Evolutionary conservation across 495 filamentous ascomycete genomes (phyloP).

Genomic region (Massariosphaeria phaeospora): DNA sequence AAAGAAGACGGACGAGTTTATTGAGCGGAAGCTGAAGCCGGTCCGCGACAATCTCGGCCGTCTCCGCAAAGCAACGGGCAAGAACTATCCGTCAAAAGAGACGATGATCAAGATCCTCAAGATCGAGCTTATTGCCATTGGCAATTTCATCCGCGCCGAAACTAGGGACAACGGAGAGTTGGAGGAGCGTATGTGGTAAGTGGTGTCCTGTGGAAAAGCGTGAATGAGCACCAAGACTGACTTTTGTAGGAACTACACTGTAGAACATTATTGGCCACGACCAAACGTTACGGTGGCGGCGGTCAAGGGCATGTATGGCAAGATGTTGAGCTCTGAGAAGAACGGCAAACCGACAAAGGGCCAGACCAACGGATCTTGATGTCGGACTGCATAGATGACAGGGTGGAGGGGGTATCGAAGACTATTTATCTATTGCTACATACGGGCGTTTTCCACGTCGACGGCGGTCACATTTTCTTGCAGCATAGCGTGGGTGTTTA

Average conservation of each 20-base stretch:
- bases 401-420: not conserved
- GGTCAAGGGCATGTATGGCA: constrained; percentile 25
- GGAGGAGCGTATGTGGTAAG: constrained; percentile 42
- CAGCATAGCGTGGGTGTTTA: constrained; percentile 29
- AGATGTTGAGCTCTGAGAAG: constrained; percentile 21
- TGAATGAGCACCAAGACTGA: not conserved
- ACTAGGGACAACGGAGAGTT: constrained; percentile 37
- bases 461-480: not conserved
- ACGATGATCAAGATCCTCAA: constrained; percentile 55
- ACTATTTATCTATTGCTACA: not conserved
- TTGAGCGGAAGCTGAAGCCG: constrained; percentile 56
- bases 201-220: not conserved
- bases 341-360: constrained; percentile 7
- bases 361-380: constrained; percentile 6
- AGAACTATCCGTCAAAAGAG: constrained; percentile 56
- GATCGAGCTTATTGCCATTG: constrained; percentile 47
- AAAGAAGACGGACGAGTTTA: constrained; percentile 43
- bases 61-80: constrained; percentile 58
- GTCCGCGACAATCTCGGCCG: constrained; percentile 55
- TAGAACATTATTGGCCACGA: constrained; percentile 41
- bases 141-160: constrained; percentile 47
- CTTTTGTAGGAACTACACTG: constrained; percentile 40
- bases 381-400: not conserved
- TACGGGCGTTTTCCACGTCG: not conserved
- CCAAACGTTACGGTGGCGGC: constrained; percentile 8